phyloP scores from a whole-genome alignment of 2,329 filamentous ascomycete genomes.

The Neopestalotiopsis sp. region DNA sequence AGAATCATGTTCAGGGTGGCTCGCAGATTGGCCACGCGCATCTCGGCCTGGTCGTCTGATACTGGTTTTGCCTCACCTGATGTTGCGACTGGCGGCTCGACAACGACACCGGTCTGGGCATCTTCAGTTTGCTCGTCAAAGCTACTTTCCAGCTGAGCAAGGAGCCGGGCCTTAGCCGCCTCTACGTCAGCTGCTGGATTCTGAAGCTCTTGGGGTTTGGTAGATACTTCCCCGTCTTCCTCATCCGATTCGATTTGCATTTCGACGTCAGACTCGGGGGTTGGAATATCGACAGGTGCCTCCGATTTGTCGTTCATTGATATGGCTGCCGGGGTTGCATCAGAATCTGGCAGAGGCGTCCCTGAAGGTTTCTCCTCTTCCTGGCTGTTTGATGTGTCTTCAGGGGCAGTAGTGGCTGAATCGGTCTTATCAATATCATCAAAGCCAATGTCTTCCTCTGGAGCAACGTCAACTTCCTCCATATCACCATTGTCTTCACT shows the following conservation, averaged over 20 bases:
- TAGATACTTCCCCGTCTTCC: constrained; percentile 44
- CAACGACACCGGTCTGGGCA: constrained; percentile 15
- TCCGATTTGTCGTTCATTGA: constrained; percentile 21
- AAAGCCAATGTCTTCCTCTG: neutral
- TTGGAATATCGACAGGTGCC: constrained; percentile 27
- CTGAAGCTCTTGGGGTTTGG: constrained; percentile 30
- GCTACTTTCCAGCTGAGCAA: constrained; percentile 47
- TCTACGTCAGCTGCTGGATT: constrained; percentile 47
- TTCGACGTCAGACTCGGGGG: constrained; percentile 33
- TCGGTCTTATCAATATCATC: neutral
- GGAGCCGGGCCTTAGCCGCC: constrained; percentile 53
- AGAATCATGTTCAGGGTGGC: constrained; percentile 93
- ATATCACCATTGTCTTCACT: constrained; percentile 33
- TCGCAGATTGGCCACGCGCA: constrained; percentile 57
- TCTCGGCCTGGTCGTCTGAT: constrained; percentile 31
- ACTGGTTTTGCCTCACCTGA: constrained; percentile 27
- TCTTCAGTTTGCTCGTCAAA: constrained; percentile 22
- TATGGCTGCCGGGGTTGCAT: neutral
- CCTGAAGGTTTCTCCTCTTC: neutral
- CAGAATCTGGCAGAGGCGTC: neutral
- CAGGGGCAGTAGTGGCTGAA: neutral
- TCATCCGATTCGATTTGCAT: constrained; percentile 39
- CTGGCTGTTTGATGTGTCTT: neutral
- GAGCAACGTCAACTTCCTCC: neutral
- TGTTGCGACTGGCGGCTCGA: neutral